A percentile compares a stretch with the other conserved stretches of the same genome.
Conservation (phyloP, 352 stramenopile genomes). For the Globisporangium paddicum region DNA sequence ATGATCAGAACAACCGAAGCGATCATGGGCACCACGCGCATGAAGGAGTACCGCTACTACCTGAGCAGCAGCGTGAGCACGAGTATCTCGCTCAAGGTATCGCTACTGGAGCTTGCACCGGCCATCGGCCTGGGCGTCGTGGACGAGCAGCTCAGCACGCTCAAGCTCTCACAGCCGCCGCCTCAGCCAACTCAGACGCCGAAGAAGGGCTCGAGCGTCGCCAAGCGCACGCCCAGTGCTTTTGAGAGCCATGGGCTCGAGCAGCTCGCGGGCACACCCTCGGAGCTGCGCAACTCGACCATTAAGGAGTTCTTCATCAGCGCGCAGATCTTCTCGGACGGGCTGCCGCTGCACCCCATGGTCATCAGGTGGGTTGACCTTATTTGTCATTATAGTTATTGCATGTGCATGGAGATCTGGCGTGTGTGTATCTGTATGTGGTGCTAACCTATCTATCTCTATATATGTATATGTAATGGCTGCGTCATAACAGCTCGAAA, state of each 20-base stretch:
- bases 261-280: conserved; percentile 53
- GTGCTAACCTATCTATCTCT: background rate
- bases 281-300: conserved; percentile 73
- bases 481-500: conserved; percentile 61
- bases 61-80: conserved; percentile 81
- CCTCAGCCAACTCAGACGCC: background rate
- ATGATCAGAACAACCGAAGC: background rate
- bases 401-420: background rate
- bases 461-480: conserved; percentile 8
- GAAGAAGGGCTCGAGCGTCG: background rate
- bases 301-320: conserved; percentile 87
- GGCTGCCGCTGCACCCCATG: conserved; percentile 77
- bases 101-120: conserved; percentile 64
- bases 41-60: conserved; percentile 89
- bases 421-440: background rate
- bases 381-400: background rate
- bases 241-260: conserved; percentile 38
- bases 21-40: conserved; percentile 47
- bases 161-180: conserved; percentile 7
- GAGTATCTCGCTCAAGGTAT: conserved; percentile 79
- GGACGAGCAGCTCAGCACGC: conserved; percentile 7
- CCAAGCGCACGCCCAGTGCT: conserved; percentile 15
- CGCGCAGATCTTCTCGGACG: conserved; percentile 86
- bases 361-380: conserved; percentile 44
- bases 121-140: conserved; percentile 35